Base-by-base conservation (phyloP, 2,329 filamentous ascomycete species). In the Monilinia polystroma region DNA sequence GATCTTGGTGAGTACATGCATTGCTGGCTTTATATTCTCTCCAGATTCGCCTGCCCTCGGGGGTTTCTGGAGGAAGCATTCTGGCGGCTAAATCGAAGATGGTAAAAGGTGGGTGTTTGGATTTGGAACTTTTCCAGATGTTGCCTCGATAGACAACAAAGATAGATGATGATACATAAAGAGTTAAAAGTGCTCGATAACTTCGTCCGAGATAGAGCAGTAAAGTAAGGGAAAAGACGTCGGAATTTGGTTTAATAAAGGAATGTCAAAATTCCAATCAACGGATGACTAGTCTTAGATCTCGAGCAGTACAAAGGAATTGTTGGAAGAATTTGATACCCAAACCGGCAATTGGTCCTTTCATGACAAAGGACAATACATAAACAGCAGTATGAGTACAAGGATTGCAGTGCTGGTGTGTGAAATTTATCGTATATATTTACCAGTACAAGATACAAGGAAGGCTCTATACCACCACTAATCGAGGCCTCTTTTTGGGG, bases 261-360 rank as follows among this genome's bases (percentile, higher is more conserved):
- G 12, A 26, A 26, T 26, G 0, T 16, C 18, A n/a, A 1, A 35
- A 38, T 35, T 35, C 29, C 12, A 12, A 16, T 38, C 20, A 23
- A 14, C 57, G 7, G 8, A 43, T 8, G 41, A 58, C 41, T 45
- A 7, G 20, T 20, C 26, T 11, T 58, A 45, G 2, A 41, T 23
- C 8, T 51, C 2, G 4, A 38, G n/a, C 18, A 26, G 29, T 60
- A 51, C 58, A 60, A 60, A 60, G 45, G 58, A 60, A 60, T 60
- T 60, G 58, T 60, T 60, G 14, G 2, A 51, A 38, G 35, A 8
- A 10, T 23, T 23, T 6, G 8, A 49, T 60, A 23, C 58, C 58
- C 51, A 51, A 60, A 51, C 45, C 45, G 45, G 58, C 45, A 51
- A 29, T 38, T 32, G 3, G 7, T 4, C 16, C 38, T 11, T 4